Evolutionary conservation across 805 yeast species (phyloP), one percentile per base, ranked within the genome.

Genomic region (Ogataea pini): DNA sequence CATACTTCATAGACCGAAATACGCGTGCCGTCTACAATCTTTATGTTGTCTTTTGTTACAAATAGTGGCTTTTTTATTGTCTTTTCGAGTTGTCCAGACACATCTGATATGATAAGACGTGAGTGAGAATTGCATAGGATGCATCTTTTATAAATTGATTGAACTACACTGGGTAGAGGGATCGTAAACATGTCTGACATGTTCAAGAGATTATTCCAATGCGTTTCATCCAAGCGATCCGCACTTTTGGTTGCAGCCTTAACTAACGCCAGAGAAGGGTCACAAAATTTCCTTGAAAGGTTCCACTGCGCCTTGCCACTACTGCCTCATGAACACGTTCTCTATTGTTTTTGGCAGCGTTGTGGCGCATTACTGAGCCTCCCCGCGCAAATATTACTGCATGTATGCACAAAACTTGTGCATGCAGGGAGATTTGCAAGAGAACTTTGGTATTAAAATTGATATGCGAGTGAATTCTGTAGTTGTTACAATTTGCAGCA

Each of bases 381-480:
- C 42, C 33, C 33, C 25, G 28, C 32, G 25, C 32, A 28, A 25
- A 39, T 12, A 18, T 27, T 25, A 25, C 25, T 27, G 25, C 28
- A 17, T 7, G 19, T n/a, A 14, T 6, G n/a, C 33, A n/a, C 25
- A 13, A 24, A 25, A 25, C 25, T 22, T 9, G 8, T 39, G 13
- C 44, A 36, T 33, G 38, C 37, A 33, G 16, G n/a, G 29, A 28
- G 24, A 32, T 49, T 46, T 44, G 46, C 54, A 47, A 40, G 42
- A 38, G 48, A 40, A 40, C 40, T 36, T 19, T n/a, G 25, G 38
- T 42, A 49, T 36, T 38, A 14, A 18, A 16, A 13, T 14, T 16
- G 18, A n/a, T 16, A 42, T 47, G 50, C 49, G 33, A 44, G 41
- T 47, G 45, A 51, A 44, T 10, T n/a, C 36, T 45, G 51, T 42